Conservation (phyloP, 805 yeast species). For the Metschnikowia lochheadii region DNA sequence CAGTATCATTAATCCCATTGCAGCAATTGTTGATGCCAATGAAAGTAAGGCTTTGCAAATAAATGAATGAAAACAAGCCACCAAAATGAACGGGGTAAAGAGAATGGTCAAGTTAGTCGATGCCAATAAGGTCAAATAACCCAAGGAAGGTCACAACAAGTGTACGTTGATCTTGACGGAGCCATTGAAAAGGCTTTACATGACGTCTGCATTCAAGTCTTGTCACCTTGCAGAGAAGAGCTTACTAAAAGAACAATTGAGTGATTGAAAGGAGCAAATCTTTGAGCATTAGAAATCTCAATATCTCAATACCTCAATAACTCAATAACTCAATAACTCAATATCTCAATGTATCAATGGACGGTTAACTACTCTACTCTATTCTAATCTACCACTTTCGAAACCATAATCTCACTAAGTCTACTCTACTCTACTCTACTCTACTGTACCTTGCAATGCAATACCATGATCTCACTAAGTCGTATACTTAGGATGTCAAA, state of each 20-base stretch:
- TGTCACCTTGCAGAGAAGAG: slow-evolving; percentile 73
- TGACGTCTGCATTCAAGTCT: slow-evolving; percentile 73
- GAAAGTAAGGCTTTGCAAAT: slow-evolving; percentile 84
- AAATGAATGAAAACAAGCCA: slow-evolving; percentile 81
- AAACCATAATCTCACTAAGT: too few species aligned
- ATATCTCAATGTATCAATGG: too few species aligned
- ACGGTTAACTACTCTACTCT: too few species aligned
- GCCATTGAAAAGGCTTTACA: slow-evolving; percentile 68
- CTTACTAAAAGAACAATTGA: slow-evolving; percentile 70
- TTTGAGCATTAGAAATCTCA: too few species aligned
- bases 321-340: too few species aligned
- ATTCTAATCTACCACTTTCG: too few species aligned
- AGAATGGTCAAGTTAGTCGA: slow-evolving; percentile 80
- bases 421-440: too few species aligned
- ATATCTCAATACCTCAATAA: too few species aligned
- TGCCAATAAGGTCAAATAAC: slow-evolving; percentile 96
- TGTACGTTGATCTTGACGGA: slow-evolving; percentile 93
- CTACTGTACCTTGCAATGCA: too few species aligned
- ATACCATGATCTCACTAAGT: too few species aligned
- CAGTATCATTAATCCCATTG: slow-evolving; percentile 64
- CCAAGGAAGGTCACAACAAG: slow-evolving; percentile 82
- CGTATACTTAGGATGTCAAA: too few species aligned
- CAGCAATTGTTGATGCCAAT: slow-evolving; percentile 81
- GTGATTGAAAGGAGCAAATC: slow-evolving; percentile 67
- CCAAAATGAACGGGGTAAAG: slow-evolving; percentile 35